A percentile compares a stretch with the other conserved stretches of the same genome.
These are phyloP conservation scores for Daldinia grandis DNA, from an alignment of 495 filamentous ascomycete species.

Conservation along the genomic window DNA sequence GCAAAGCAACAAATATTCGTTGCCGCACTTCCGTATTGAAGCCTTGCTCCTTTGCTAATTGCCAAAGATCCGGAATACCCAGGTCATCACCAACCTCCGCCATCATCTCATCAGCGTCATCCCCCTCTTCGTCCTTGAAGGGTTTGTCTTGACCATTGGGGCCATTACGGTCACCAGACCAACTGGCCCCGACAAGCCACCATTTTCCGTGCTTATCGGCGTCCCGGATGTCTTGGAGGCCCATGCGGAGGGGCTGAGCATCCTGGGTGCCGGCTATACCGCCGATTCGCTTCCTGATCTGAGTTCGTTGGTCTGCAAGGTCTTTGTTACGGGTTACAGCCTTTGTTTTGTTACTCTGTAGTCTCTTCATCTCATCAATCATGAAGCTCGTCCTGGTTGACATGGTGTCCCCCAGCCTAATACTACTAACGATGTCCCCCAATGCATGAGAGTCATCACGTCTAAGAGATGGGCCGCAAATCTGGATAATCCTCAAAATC, in stretches of 20 bases:
- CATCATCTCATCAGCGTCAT: slow-evolving; percentile 44
- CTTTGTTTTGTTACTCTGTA: slow-evolving; percentile 94
- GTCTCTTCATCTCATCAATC: slow-evolving; percentile 93
- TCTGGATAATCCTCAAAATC: slow-evolving; percentile 82
- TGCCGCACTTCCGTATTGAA: slow-evolving; percentile 96
- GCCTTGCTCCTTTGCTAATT: slow-evolving; percentile 80
- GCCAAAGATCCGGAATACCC: slow-evolving; percentile 68
- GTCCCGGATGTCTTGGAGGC: slow-evolving; percentile 80
- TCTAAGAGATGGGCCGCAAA: slow-evolving; percentile 81
- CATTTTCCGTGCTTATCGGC: slow-evolving; percentile 91
- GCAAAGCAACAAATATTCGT: slow-evolving; percentile 88
- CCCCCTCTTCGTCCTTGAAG: slow-evolving; percentile 39
- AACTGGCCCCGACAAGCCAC: slow-evolving; percentile 97
- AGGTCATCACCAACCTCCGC: slow-evolving; percentile 58
- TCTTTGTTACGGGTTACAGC: slow-evolving; percentile 58
- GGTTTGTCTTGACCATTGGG: slow-evolving; percentile 35
- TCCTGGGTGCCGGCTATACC: slow-evolving; percentile 38
- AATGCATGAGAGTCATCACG: slow-evolving; percentile 91
- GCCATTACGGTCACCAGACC: slow-evolving; percentile 64
- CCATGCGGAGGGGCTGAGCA: slow-evolving; percentile 76
- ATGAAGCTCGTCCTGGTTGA: slow-evolving; percentile 95
- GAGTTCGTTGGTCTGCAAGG: slow-evolving; percentile 41
- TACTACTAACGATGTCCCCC: slow-evolving; percentile 85
- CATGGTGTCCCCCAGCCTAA: slow-evolving; percentile 76
- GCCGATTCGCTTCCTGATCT: slow-evolving; percentile 42